Base-by-base conservation (phyloP, 306 rosid genomes). In the Glycine latifolia region DNA sequence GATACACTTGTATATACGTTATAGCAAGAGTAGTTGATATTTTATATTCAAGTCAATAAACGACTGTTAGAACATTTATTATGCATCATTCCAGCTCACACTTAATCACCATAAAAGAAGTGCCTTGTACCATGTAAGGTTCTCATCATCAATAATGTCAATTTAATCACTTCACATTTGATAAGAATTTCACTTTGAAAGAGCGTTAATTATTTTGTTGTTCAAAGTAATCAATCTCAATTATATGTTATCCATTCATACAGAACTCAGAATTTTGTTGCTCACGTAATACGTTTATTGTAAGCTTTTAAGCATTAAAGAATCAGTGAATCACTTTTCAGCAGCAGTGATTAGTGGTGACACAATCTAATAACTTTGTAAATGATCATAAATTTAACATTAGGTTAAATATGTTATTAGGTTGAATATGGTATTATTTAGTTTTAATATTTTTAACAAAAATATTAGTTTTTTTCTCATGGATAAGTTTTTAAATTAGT, bases 1-100 rank as follows among this genome's bases (percentile, higher is more conserved):
- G 9, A 7, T 43, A 43, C 3, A 41, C 0, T 10, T 56, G 12
- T 4, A 37, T 43, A 43, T 43, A 43, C 47, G 47, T 43, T 43
- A 43, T 43, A 17, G 37, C 8, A 47, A 31, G 60, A 14, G 15
- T 48, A 2, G 80, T 61, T 76, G 71, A 9, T 31, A 9, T 8
- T 76, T 44, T 60, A 47, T 13, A 63, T 63, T 77, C 17, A 77
- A 49, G 73, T 77, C 52, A 63, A 49, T 50, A 6, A 47, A 65
- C 10, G 20, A 46, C 55, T 37, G 54, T 66, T 65, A 16, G 81
- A 77, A 65, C 26, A 77, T 20, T 79, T 3, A 53, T 20, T 56
- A 20, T 69, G 66, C 3, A 58, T 46, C 39, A 56, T 14, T 68
- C 56, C 71, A 69, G 60, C 50, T 79, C 70, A 79, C 37, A 69